Conservation (phyloP, 441 rosid species). For the Euphorbia schlechtendalii region DNA sequence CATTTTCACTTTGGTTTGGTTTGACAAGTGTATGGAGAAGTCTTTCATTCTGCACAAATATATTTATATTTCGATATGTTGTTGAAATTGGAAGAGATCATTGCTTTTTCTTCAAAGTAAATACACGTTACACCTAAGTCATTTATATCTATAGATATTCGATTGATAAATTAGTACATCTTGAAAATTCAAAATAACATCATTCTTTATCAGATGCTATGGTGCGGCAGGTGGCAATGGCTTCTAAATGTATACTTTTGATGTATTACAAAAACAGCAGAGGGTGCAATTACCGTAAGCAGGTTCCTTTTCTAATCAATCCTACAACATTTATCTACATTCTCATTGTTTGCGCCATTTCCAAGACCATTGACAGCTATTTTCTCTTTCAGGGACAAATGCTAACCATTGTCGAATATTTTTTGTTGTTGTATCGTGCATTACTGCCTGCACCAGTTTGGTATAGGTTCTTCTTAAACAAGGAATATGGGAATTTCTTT, state of each 20-base stretch:
- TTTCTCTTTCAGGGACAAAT: conserved; percentile 42
- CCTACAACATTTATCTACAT: not conserved
- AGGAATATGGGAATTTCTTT: conserved; percentile 61
- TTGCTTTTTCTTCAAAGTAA: not conserved
- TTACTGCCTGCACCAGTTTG: conserved; percentile 61
- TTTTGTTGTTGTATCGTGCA: conserved; percentile 50
- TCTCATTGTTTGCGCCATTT: not conserved
- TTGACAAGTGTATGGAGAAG: not conserved
- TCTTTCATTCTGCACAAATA: not conserved
- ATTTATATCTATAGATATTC: not conserved
- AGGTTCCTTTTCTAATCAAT: conserved; percentile 26
- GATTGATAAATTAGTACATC: not conserved
- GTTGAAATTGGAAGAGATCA: not conserved
- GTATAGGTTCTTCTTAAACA: conserved; percentile 62
- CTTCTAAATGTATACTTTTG: conserved; percentile 44
- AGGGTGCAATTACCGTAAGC: conserved; percentile 52
- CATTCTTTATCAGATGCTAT: conserved; percentile 39
- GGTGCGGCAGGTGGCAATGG: conserved; percentile 55
- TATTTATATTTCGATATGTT: not conserved
- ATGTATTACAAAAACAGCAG: conserved; percentile 53
- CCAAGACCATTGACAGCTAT: not conserved
- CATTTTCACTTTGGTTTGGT: not conserved
- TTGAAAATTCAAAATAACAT: conserved; percentile 16
- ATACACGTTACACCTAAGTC: not conserved
- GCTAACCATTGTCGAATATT: conserved; percentile 50